Evolutionary conservation across 805 yeast genomes (phyloP), one percentile per base, ranked within the genome.

Genomic region (Candida dendrica): DNA sequence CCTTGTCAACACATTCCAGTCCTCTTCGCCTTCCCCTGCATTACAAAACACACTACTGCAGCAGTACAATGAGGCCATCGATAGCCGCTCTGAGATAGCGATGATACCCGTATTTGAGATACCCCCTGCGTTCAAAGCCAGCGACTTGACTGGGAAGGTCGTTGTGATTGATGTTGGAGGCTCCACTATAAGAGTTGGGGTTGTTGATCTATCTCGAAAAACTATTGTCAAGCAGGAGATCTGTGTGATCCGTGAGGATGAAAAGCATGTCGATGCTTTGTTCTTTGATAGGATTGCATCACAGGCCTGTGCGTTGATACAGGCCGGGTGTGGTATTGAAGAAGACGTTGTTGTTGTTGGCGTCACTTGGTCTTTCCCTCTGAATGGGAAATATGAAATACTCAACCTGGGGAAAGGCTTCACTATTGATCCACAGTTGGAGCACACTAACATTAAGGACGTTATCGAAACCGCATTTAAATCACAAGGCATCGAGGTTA

Each of bases 321-420:
- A n/a, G n/a, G n/a, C 1, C 31, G 18, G 24, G n/a, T n/a, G n/a
- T n/a, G n/a, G n/a, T n/a, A n/a, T 40, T 4, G 14, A 22, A 11
- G 30, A 26, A n/a, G n/a, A n/a, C n/a, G n/a, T n/a, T 16, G 14
- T 13, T 31, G 20, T 57, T 26, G 57, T 71, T 10, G 81, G 79
- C 4, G 53, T 77, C 33, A 69, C 80, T 5, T 75, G 81, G 80
- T 72, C 79, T 6, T 78, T 79, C 56, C 81, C 84, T 0, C 57
- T 75, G 29, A 61, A 62, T 20, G 67, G 70, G 41, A 56, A 64
- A 0, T 50, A 63, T 62, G 33, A 61, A 34, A 68, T 82, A 33
- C 59, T 65, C 15, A 66, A 69, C 33, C 76, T 79, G 60, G 77
- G 81, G n/a, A 82, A 82, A 59, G 86, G 86, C 1, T 81, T 72